Base-by-base conservation (phyloP, 306 rosid genomes). In the Delonix regia region DNA sequence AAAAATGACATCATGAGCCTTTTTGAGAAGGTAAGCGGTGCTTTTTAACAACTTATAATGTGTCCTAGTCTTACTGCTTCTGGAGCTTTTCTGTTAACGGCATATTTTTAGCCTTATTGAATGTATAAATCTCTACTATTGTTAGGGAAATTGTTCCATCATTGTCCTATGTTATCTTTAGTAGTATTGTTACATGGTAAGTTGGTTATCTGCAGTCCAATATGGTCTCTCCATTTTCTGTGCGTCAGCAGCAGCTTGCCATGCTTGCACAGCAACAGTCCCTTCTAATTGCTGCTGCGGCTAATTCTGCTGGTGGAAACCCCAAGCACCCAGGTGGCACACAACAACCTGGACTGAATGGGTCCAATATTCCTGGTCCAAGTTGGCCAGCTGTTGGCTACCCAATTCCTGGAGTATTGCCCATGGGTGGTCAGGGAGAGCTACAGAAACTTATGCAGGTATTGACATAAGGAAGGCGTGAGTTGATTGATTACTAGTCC, bases 1-100 rank as follows among this genome's bases (percentile, higher is more conserved):
- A 95, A 92, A 91, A 88, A 83, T 82, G 99, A 92, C 77, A 95
- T 95, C 73, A 91, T 95, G 99, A 92, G 96, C 88, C 97, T 95
- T 74, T 95, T 95, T 78, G 99, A 94, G 83, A 94, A 89, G 97
- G 99, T 94, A 71, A n/a, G 73, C 83, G 44, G 75, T 64, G 51
- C 62, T 12, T 65, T 19, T 65, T 18, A 56, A 52, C 28, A 73
- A 69, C 73, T 22, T 52, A 53, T 53, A 69, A 62, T 68, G 67
- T 69, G 21, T 36, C 30, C 30, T 65, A 39, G 36, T 34, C 27
- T 34, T 34, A 19, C 47, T 36, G 38, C 15, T 69, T 53, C 18
- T 9, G 71, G 39, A 53, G 64, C 60, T 75, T 19, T 71, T 80
- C 65, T 38, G 11, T 56, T 53, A 41, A 51, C 66, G 74, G 72